Conservation (phyloP, 192 early-diverging fungal genomes). For the Coemansia asiatica region DNA sequence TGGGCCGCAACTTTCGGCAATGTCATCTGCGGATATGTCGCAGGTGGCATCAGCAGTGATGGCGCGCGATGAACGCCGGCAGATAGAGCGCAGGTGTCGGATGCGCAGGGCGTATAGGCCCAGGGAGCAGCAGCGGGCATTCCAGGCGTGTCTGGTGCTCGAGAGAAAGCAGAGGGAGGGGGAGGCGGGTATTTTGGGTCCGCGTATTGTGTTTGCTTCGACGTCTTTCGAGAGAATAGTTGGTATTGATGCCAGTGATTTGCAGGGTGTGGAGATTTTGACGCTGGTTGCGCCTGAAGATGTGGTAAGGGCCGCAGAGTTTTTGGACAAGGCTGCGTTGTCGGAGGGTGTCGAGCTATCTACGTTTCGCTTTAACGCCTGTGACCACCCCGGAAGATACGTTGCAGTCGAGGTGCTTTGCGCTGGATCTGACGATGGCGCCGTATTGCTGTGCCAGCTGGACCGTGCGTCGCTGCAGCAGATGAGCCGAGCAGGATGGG, state of each 20-base stretch:
- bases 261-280: constrained; percentile 25
- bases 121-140: background rate
- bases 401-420: constrained; percentile 31
- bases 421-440: constrained; percentile 28
- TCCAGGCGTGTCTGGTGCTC: constrained; percentile 29
- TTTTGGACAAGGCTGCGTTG: constrained; percentile 9
- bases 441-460: constrained; percentile 31
- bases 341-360: constrained; percentile 11
- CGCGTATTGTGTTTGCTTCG: constrained; percentile 28
- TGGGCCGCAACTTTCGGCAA: background rate
- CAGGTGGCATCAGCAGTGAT: background rate
- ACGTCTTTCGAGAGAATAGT: constrained; percentile 19
- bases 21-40: background rate
- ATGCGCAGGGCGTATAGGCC: background rate
- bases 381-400: no score
- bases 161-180: background rate
- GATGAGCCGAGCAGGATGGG: background rate
- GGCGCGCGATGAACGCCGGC: background rate
- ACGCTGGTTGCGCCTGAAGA: constrained; percentile 21
- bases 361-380: background rate
- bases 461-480: background rate
- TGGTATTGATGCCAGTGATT: constrained; percentile 15
- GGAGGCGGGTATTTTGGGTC: constrained; percentile 8
- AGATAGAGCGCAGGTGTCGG: background rate
- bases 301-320: constrained; percentile 9